A percentile compares a stretch with the other conserved stretches of the same genome.
phyloP scores from a whole-genome alignment of 768 basidiomycete genomes.

The Serendipita vermifera region DNA sequence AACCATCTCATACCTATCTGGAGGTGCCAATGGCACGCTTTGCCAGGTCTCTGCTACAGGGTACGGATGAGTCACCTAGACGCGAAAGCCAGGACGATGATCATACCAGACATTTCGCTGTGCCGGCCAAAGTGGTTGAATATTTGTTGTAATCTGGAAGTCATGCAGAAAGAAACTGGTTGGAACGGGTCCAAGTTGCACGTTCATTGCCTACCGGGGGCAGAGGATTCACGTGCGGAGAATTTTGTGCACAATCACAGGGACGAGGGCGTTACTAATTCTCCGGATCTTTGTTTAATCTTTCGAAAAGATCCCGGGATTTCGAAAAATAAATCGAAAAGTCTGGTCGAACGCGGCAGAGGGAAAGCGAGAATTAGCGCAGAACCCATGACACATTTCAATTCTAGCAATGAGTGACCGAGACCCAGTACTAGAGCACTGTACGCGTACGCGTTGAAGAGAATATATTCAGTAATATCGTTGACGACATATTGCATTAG shows the following conservation, averaged over 20 bases:
- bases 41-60: slow-evolving; percentile 35
- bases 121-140: slow-evolving; percentile 9
- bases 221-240: background rate
- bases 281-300: background rate
- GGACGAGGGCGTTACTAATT: background rate
- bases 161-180: slow-evolving; percentile 8
- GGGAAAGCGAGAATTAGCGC: too few species aligned
- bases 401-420: too few species aligned
- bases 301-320: too few species aligned
- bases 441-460: too few species aligned
- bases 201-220: background rate
- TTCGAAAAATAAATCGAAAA: too few species aligned
- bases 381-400: too few species aligned
- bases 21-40: slow-evolving; percentile 66
- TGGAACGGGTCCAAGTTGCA: slow-evolving; percentile 1
- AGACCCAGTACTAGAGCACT: too few species aligned
- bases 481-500: too few species aligned
- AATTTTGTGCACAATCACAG: background rate
- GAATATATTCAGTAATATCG: too few species aligned
- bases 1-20: slow-evolving; percentile 48
- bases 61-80: background rate
- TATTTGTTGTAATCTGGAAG: slow-evolving; percentile 15
- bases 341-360: background rate
- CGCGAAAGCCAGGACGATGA: background rate
- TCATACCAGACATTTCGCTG: slow-evolving; percentile 7